phyloP scores from a whole-genome alignment of 441 rosid genomes.

The Euphorbia celastroides region DNA sequence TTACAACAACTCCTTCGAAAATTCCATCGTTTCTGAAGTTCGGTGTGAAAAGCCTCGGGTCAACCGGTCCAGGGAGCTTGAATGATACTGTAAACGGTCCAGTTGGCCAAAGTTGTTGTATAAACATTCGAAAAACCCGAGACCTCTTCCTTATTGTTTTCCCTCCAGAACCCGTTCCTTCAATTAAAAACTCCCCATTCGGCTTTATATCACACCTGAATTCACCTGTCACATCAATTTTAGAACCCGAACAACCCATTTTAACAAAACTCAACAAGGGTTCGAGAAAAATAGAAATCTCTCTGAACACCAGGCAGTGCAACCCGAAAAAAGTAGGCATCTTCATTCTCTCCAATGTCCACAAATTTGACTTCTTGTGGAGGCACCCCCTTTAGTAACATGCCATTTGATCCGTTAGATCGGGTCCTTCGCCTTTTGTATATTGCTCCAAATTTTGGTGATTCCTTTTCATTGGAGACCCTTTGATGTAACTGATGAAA shows the following conservation, averaged over 20 bases:
- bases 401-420: conserved; percentile 34
- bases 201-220: conserved; percentile 47
- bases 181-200: conserved; percentile 46
- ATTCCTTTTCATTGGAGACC: conserved; percentile 21
- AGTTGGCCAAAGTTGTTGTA: conserved; percentile 40
- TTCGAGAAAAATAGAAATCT: conserved; percentile 32
- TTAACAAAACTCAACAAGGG: not conserved
- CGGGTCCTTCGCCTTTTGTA: conserved; percentile 23
- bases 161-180: conserved; percentile 41
- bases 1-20: conserved; percentile 59
- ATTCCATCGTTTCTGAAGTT: conserved; percentile 51
- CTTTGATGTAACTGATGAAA: conserved; percentile 22
- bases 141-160: conserved; percentile 27
- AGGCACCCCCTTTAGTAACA: conserved; percentile 27
- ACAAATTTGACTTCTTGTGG: conserved; percentile 47
- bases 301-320: conserved; percentile 56
- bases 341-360: conserved; percentile 54
- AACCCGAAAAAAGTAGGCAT: conserved; percentile 53
- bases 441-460: conserved; percentile 23
- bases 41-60: conserved; percentile 51
- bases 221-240: conserved; percentile 33
- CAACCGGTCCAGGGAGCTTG: conserved; percentile 73
- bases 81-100: conserved; percentile 62
- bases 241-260: not conserved
- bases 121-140: conserved; percentile 37